Percentiles rank a stretch among this genome's conserved stretches.
phyloP scores from a whole-genome alignment of 2,329 filamentous ascomycete species.

The Cladophialophora immunda region DNA sequence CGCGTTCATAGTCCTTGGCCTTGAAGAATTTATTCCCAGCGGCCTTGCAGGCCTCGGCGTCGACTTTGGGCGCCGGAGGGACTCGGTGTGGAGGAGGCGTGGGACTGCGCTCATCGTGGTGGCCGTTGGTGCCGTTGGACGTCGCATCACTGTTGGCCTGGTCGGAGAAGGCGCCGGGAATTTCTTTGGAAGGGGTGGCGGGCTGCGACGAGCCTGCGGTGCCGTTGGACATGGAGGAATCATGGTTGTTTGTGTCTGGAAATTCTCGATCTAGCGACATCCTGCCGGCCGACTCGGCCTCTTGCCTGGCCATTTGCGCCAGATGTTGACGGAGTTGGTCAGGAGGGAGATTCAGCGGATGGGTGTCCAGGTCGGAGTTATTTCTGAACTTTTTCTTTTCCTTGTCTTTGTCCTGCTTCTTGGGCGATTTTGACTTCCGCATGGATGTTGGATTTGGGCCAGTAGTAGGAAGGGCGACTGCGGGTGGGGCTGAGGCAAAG shows the following conservation, averaged over 20 bases:
- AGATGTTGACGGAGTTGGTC: conserved; percentile 82
- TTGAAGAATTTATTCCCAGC: conserved; percentile 98
- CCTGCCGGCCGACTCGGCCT: conserved; percentile 43
- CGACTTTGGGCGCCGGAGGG: conserved; percentile 64
- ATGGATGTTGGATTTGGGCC: conserved; percentile 34
- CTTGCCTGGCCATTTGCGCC: conserved; percentile 58
- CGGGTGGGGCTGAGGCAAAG: conserved; percentile 26
- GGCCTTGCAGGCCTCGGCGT: conserved; percentile 91
- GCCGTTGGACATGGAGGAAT: conserved; percentile 27
- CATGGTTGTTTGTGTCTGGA: conserved; percentile 29
- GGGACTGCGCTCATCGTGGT: conserved; percentile 50
- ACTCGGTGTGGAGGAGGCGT: conserved; percentile 58
- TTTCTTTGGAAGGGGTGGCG: conserved; percentile 35
- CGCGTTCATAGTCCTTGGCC: conserved; percentile 85
- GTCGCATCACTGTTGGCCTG: conserved; percentile 37
- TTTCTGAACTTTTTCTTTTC: conserved; percentile 41
- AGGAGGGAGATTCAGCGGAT: conserved; percentile 88
- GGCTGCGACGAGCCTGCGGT: conserved; percentile 32
- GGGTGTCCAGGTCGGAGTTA: conserved; percentile 64
- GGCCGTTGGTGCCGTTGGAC: conserved; percentile 41
- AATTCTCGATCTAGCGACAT: conserved; percentile 79
- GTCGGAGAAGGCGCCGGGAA: conserved; percentile 38
- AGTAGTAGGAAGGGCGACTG: conserved; percentile 20
- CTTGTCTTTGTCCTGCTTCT: conserved; percentile 38
- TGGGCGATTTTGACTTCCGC: conserved; percentile 40